phyloP scores from a whole-genome alignment of 257 asterid genomes.

The Ilex asprella region DNA sequence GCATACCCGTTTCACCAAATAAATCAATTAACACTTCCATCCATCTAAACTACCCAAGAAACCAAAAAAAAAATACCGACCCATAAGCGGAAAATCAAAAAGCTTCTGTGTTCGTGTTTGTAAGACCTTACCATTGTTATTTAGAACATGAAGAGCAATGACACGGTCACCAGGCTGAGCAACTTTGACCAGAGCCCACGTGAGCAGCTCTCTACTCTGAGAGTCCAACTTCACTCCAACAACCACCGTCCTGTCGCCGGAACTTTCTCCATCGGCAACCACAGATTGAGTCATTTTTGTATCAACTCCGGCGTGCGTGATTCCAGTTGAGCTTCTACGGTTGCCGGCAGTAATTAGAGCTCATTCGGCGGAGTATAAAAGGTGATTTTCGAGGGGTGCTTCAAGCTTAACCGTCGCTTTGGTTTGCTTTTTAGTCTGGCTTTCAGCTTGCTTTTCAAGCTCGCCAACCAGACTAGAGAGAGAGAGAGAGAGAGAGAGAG shows the following conservation, averaged over 20 bases:
- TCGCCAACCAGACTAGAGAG: slow-evolving; percentile 1
- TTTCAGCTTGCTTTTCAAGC: slow-evolving; percentile 1
- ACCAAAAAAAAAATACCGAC: neutral
- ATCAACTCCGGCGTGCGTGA: neutral
- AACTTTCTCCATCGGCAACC: slow-evolving; percentile 30
- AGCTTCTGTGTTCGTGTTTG: neutral
- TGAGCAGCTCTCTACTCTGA: slow-evolving; percentile 70
- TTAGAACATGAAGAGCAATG: slow-evolving; percentile 83
- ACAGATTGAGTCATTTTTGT: slow-evolving; percentile 26
- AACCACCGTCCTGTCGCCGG: slow-evolving; percentile 56
- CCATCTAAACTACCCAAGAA: no score
- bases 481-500: neutral
- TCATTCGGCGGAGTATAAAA: neutral
- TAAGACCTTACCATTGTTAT: slow-evolving; percentile 43
- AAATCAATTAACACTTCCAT: slow-evolving; percentile 1
- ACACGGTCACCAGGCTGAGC: slow-evolving; percentile 91
- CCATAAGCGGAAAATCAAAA: neutral
- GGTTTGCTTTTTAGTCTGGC: neutral
- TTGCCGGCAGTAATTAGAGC: neutral
- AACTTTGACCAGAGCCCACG: slow-evolving; percentile 94
- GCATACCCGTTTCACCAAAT: neutral
- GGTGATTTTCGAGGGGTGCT: neutral
- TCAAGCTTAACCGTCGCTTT: neutral
- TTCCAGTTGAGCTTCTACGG: neutral
- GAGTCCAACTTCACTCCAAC: slow-evolving; percentile 85